Percentiles rank a stretch among this genome's conserved stretches.
Conservation (phyloP, 805 yeast genomes). For the Barnettozyma wickerhamii region DNA sequence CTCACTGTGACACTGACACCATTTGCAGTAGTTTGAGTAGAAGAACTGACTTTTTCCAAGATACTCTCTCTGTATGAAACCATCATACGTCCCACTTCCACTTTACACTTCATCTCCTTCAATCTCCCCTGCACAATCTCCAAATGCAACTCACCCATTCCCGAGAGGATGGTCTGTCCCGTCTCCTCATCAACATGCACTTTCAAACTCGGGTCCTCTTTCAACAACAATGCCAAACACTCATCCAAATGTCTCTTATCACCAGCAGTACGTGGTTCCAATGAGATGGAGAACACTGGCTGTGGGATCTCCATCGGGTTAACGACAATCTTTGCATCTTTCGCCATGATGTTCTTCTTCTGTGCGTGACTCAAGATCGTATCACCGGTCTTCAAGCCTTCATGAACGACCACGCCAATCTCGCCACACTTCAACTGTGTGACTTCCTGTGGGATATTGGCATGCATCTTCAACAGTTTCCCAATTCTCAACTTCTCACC, state of each 20-base stretch:
- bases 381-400: constrained; percentile 83
- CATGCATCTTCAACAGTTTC: constrained; percentile 79
- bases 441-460: constrained; percentile 77
- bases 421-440: constrained; percentile 64
- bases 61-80: constrained; percentile 86
- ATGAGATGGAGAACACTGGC: constrained; percentile 82
- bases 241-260: constrained; percentile 71
- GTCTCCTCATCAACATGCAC: constrained; percentile 74
- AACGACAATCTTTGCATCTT: constrained; percentile 43
- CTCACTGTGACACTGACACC: constrained; percentile 26
- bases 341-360: constrained; percentile 46
- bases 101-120: constrained; percentile 78
- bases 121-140: constrained; percentile 82
- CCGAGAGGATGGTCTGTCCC: constrained; percentile 84
- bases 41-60: constrained; percentile 10
- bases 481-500: constrained; percentile 63
- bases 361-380: constrained; percentile 65
- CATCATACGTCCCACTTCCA: constrained; percentile 75
- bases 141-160: constrained; percentile 96
- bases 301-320: constrained; percentile 86
- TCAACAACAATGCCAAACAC: constrained; percentile 58
- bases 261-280: constrained; percentile 81
- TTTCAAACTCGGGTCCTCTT: constrained; percentile 88
- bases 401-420: constrained; percentile 69
- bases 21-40: constrained; percentile 18